These are phyloP conservation scores for Xanthoconium purpureum DNA, from an alignment of 768 basidiomycete genomes.

Conservation along the genomic window DNA sequence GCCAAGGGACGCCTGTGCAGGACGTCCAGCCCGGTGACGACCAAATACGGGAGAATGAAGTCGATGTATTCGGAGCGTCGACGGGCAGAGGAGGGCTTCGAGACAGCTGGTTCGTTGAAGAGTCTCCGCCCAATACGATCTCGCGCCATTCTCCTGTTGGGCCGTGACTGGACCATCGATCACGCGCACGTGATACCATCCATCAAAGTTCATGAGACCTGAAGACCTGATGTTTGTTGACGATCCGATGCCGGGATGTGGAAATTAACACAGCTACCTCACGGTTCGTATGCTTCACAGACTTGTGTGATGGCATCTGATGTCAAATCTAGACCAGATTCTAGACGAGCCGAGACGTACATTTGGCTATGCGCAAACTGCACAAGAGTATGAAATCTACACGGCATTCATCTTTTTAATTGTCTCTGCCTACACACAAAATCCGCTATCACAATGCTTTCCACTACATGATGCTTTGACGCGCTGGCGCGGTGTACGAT, in stretches of 20 bases:
- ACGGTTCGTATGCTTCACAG: conserved; percentile 11
- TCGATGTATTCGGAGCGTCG: conserved; percentile 12
- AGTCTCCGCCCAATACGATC: not conserved
- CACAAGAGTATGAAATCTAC: not conserved
- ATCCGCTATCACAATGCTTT: not conserved
- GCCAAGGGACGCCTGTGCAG: conserved; percentile 2
- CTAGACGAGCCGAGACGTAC: conserved; percentile 5
- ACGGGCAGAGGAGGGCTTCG: not conserved
- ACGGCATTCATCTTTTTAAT: not conserved
- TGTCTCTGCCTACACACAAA: not conserved
- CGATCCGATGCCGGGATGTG: not conserved
- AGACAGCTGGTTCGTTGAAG: conserved; percentile 13
- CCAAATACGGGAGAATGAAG: conserved; percentile 1
- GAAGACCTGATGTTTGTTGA: conserved; percentile 4
- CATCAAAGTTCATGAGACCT: not conserved
- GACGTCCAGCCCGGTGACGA: not conserved
- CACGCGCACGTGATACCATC: not conserved
- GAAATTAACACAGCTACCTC: not conserved
- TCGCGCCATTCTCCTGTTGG: not conserved
- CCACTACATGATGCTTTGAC: conserved; percentile 1
- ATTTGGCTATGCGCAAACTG: not conserved
- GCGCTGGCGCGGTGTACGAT: conserved; percentile 25
- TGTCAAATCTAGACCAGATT: not conserved
- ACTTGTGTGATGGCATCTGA: not conserved
- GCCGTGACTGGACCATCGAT: not conserved